Conservation (phyloP, 495 filamentous ascomycete species). For the Evansstolkia leycettana region DNA sequence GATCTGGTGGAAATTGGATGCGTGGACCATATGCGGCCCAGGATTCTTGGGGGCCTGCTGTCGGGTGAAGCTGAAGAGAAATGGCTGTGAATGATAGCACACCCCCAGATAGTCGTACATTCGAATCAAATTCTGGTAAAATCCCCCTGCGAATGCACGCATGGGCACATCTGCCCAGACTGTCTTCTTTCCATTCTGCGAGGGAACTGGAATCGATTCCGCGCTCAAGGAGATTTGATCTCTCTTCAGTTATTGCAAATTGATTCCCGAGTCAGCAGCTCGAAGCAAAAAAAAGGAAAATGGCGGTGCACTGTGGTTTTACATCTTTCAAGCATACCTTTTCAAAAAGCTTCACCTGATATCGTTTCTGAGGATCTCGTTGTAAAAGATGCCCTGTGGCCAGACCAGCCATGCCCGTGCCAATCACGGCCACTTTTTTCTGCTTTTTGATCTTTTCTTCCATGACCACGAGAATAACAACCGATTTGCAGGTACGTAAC, state of each 20-base stretch:
- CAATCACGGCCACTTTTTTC: slow-evolving; percentile 34
- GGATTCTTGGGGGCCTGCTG: slow-evolving; percentile 1
- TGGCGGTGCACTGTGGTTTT: background rate
- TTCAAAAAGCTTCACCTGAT: slow-evolving; percentile 35
- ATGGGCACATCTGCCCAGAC: slow-evolving; percentile 43
- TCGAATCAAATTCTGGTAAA: slow-evolving; percentile 36
- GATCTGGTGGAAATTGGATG: slow-evolving; percentile 36
- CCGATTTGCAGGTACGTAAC: no score
- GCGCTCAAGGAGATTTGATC: background rate
- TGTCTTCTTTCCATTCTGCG: slow-evolving; percentile 10
- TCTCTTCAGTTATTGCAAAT: background rate
- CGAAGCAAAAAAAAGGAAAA: no score
- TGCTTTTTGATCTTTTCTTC: background rate
- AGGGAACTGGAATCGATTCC: background rate
- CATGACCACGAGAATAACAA: no score
- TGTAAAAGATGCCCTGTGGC: slow-evolving; percentile 36
- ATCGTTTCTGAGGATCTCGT: slow-evolving; percentile 29
- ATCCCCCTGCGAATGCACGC: slow-evolving; percentile 42
- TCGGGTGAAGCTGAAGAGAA: slow-evolving; percentile 25
- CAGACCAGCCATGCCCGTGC: slow-evolving; percentile 44
- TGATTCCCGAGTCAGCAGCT: background rate
- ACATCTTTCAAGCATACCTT: slow-evolving; percentile 18
- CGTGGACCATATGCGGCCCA: slow-evolving; percentile 27
- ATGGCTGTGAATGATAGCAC: slow-evolving; percentile 28
- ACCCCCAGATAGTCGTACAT: slow-evolving; percentile 44